These are phyloP conservation scores for Xerocomellus chrysenteron DNA, from an alignment of 768 basidiomycete species.

Conservation along the genomic window DNA sequence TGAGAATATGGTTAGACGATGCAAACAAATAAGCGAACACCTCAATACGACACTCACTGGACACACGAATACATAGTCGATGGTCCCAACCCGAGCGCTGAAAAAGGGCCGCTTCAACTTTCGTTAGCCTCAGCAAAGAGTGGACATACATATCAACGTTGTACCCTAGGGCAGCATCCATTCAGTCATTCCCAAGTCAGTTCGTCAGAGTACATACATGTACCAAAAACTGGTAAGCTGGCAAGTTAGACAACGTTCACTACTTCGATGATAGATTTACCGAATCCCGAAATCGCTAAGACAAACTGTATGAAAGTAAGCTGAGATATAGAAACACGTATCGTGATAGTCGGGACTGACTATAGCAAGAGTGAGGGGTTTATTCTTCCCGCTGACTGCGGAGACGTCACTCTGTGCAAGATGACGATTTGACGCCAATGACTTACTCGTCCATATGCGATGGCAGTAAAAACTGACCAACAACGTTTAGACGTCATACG, in stretches of 20 bases:
- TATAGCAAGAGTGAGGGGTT: slow-evolving; percentile 2
- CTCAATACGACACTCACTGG: background rate
- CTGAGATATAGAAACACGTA: background rate
- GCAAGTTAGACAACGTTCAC: background rate
- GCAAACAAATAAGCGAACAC: background rate
- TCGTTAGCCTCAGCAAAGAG: background rate
- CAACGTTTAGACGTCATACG: background rate
- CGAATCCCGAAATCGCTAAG: background rate
- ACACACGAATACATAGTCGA: background rate
- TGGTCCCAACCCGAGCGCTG: slow-evolving; percentile 3
- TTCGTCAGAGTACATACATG: slow-evolving; percentile 3
- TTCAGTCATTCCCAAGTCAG: background rate
- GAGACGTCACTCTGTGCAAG: background rate
- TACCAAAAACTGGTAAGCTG: slow-evolving; percentile 1
- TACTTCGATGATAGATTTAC: background rate
- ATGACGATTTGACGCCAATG: background rate
- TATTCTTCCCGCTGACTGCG: slow-evolving; percentile 21
- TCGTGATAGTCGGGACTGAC: slow-evolving; percentile 4
- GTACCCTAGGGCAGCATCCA: background rate
- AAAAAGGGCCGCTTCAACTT: background rate
- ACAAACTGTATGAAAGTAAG: background rate
- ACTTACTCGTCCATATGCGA: slow-evolving; percentile 18
- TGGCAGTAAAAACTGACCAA: slow-evolving; percentile 13
- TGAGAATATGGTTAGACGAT: background rate
- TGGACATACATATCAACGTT: slow-evolving; percentile 1